Percentiles rank a stretch among this genome's conserved stretches.
phyloP scores from a whole-genome alignment of 2,329 filamentous ascomycete species.

The Ophiostoma ulmi region DNA sequence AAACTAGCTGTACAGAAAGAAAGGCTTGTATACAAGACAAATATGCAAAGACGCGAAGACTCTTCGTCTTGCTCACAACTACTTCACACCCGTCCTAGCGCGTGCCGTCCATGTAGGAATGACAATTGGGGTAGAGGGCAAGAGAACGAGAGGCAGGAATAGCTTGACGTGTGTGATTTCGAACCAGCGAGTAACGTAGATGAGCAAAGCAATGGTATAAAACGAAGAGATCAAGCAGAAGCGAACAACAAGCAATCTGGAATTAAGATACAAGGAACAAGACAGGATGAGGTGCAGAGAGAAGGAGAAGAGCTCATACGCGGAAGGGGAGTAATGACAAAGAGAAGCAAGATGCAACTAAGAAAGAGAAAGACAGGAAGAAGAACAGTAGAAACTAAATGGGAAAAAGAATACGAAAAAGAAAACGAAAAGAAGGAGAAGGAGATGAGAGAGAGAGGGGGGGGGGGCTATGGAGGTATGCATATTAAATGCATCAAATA shows the following conservation, averaged over 20 bases:
- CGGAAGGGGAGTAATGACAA: background rate
- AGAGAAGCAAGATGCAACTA: background rate
- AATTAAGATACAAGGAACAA: background rate
- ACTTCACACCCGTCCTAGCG: background rate
- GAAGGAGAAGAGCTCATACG: background rate
- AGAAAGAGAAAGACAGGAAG: background rate
- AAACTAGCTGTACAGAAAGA: no score
- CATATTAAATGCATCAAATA: conserved; percentile 8
- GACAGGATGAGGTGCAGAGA: background rate
- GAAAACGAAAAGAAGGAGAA: conserved; percentile 6
- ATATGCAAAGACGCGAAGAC: background rate
- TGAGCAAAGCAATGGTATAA: conserved; percentile 1
- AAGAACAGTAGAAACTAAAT: background rate
- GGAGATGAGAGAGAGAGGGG: conserved; percentile 7
- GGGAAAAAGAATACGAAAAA: background rate
- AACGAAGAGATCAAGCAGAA: background rate
- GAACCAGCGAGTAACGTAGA: conserved; percentile 1
- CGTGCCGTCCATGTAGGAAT: background rate
- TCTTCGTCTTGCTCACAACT: background rate
- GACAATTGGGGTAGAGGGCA: background rate
- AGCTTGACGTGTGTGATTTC: background rate
- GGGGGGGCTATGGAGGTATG: conserved; percentile 7
- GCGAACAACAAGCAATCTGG: background rate
- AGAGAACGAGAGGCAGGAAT: background rate
- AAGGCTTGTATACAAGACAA: no score